A percentile compares a stretch with the other conserved stretches of the same genome.
Evolutionary conservation across 495 filamentous ascomycete genomes (phyloP).

Genomic region (Apodospora peruviana): DNA sequence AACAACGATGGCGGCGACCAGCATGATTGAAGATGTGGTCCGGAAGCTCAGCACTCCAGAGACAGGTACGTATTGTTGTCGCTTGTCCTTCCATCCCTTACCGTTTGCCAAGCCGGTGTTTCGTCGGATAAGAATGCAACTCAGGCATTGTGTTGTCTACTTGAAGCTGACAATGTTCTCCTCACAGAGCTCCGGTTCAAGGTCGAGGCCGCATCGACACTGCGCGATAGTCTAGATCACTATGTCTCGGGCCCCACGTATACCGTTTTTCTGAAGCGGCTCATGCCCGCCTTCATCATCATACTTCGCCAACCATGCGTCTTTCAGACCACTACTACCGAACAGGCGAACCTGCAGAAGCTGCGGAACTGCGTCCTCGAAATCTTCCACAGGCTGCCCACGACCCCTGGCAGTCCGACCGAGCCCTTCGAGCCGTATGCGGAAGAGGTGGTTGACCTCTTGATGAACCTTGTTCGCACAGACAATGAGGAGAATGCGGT

Average conservation of each 20-base stretch:
- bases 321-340: conserved; percentile 79
- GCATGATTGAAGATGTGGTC: conserved; percentile 47
- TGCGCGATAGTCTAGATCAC: conserved; percentile 80
- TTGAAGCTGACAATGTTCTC: conserved; percentile 3
- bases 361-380: conserved; percentile 87
- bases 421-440: conserved; percentile 85
- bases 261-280: conserved; percentile 68
- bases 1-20: conserved; percentile 34
- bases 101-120: not conserved
- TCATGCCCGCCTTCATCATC: conserved; percentile 85
- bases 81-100: not conserved
- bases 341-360: conserved; percentile 72
- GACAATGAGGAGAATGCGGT: conserved; percentile 99
- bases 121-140: not conserved
- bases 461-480: conserved; percentile 79
- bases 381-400: conserved; percentile 87
- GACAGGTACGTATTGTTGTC: conserved; percentile 32
- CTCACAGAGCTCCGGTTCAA: conserved; percentile 66
- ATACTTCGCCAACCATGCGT: conserved; percentile 83
- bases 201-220: conserved; percentile 67
- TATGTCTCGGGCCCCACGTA: conserved; percentile 56
- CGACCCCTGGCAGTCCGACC: conserved; percentile 48
- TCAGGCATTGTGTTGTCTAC: too few species aligned
- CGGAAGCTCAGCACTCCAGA: conserved; percentile 48
- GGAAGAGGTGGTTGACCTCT: conserved; percentile 73